Evolutionary conservation across 306 rosid species (phyloP).

Genomic region (Cicer cuneatum): DNA sequence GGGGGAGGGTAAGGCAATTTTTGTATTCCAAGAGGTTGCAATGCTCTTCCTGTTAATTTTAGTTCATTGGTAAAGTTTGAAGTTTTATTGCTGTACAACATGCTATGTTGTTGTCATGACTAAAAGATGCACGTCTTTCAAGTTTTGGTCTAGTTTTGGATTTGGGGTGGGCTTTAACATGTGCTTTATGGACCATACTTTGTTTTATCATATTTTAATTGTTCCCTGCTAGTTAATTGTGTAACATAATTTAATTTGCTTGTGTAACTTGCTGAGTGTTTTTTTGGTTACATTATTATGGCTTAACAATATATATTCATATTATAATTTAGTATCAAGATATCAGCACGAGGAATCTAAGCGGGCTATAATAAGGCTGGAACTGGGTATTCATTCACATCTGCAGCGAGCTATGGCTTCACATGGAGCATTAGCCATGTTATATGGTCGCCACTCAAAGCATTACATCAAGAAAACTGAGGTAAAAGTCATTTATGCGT

Average conservation of each 20-base stretch:
- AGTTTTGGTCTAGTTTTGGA: not conserved
- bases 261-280: slow-evolving; percentile 10
- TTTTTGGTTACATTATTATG: slow-evolving; percentile 9
- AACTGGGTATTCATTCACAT: slow-evolving; percentile 76
- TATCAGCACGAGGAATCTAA: slow-evolving; percentile 72
- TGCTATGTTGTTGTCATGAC: not conserved
- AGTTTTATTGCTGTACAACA: not conserved
- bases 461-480: slow-evolving; percentile 89
- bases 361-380: slow-evolving; percentile 79
- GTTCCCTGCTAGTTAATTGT: not conserved
- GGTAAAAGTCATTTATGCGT: slow-evolving; percentile 55
- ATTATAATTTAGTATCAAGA: slow-evolving; percentile 62
- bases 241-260: slow-evolving; percentile 16
- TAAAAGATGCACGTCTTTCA: slow-evolving; percentile 9
- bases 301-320: slow-evolving; percentile 37
- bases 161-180: slow-evolving; percentile 8
- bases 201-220: slow-evolving; percentile 3
- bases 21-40: slow-evolving; percentile 10
- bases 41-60: slow-evolving; percentile 12
- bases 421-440: slow-evolving; percentile 87
- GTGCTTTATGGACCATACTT: slow-evolving; percentile 21
- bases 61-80: slow-evolving; percentile 1
- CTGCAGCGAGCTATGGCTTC: slow-evolving; percentile 82
- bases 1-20: not conserved
- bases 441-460: slow-evolving; percentile 71